phyloP scores from a whole-genome alignment of 1,284 basidiomycete species.

The Veloboletus limbatus region DNA sequence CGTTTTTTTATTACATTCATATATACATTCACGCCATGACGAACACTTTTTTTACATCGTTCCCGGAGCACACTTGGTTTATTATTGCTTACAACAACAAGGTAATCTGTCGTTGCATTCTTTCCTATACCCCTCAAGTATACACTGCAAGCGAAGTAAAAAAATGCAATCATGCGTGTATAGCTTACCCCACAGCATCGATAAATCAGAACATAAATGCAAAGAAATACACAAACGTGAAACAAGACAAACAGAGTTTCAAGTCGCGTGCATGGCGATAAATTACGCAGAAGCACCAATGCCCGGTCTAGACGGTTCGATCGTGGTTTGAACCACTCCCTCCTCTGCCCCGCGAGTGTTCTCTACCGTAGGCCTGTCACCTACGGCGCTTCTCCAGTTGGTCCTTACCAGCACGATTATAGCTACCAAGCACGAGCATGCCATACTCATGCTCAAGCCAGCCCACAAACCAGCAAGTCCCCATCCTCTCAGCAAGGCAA shows the following conservation, averaged over 20 bases:
- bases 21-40: slow-evolving; percentile 23
- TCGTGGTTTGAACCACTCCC: not conserved
- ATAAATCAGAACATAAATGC: not conserved
- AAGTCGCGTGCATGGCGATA: no score
- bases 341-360: not conserved
- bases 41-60: slow-evolving; percentile 22
- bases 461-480: slow-evolving; percentile 28
- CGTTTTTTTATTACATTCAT: slow-evolving; percentile 27
- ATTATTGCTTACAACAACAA: slow-evolving; percentile 27
- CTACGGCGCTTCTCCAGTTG: slow-evolving; percentile 15
- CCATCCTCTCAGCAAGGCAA: slow-evolving; percentile 23
- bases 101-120: slow-evolving; percentile 31
- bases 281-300: slow-evolving; percentile 1
- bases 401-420: slow-evolving; percentile 18
- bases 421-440: slow-evolving; percentile 20
- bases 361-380: not conserved
- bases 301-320: not conserved
- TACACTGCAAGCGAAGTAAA: slow-evolving; percentile 18
- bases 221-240: not conserved
- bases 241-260: not conserved
- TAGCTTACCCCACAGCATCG: not conserved
- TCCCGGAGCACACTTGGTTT: slow-evolving; percentile 20
- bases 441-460: slow-evolving; percentile 24
- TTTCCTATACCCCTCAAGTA: slow-evolving; percentile 14
- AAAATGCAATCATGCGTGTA: slow-evolving; percentile 15